Evolutionary conservation across 805 yeast species (phyloP), one percentile per base, ranked within the genome.

Genomic region (Candida vaughaniae): DNA sequence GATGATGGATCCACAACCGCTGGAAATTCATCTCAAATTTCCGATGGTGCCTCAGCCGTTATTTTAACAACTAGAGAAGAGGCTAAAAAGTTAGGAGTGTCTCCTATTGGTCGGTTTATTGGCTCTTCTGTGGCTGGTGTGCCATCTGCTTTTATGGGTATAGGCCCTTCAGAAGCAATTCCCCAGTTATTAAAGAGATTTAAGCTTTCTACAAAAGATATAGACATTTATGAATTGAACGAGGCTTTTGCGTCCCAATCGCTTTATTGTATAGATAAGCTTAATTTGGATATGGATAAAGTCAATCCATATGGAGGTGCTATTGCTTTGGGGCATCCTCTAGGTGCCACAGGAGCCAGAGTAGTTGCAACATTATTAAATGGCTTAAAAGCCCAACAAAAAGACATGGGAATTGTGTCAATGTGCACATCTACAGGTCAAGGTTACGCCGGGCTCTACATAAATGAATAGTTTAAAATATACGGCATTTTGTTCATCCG

Each of bases 311-410:
- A n/a, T n/a, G n/a, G n/a, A n/a, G n/a, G n/a, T n/a, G n/a, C n/a
- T n/a, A 47, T 3, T 42, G 38, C 35, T 52, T 52, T 28, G 49
- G 52, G 9, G 48, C 52, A 47, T 31, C 52, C 52, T 25, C 69
- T 85, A 46, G 95, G 95, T 26, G n/a, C n/a, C n/a, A n/a, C n/a
- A n/a, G n/a, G n/a, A n/a, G n/a, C 82, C 87, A 51, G 73, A 38
- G 47, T 60, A 14, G 46, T 60, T 11, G 51, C 66, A n/a, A 66
- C 69, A 3, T 51, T 66, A 29, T 30, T 64, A 23, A 62, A 62
- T 31, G 67, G 64, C 4, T 50, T 66, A 30, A 41, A 43, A 16
- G 48, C 55, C 5, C 49, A 47, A 27, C 57, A 52, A 16, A 54
- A 55, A 16, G 54, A 63, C 35, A 29, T 63, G 1, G 71, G 71